Evolutionary conservation across 176 grass and related monocot species (phyloP).

Genomic region (Panicum miliaceum): DNA sequence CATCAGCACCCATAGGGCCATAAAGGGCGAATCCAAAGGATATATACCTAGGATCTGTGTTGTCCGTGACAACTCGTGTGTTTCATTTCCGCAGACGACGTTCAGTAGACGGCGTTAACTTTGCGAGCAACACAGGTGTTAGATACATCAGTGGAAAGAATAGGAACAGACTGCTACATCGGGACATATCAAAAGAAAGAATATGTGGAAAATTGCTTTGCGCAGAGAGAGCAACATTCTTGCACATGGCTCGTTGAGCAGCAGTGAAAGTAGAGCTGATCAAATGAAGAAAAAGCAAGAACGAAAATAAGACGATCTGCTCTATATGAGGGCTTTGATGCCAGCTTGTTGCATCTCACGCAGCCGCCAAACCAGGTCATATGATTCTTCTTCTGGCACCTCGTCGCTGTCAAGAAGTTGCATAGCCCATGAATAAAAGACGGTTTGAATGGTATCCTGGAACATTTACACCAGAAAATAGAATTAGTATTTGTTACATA

Average conservation of each 20-base stretch:
- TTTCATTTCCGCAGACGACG: neutral
- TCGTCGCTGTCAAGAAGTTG: constrained; percentile 75
- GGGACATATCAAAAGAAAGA: constrained; percentile 17
- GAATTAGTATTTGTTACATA: neutral
- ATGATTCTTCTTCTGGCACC: constrained; percentile 81
- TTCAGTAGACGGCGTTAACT: no score
- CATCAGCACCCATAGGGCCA: no score
- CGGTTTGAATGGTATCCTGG: constrained; percentile 84
- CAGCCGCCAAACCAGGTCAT: constrained; percentile 79
- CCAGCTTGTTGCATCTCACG: constrained; percentile 89
- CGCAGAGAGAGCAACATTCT: neutral
- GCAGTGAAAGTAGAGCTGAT: neutral
- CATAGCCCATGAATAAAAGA: constrained; percentile 91
- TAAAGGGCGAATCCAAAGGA: neutral
- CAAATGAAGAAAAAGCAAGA: neutral
- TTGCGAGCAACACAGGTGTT: neutral
- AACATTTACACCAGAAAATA: constrained; percentile 39
- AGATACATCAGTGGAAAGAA: constrained; percentile 4
- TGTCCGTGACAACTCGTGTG: neutral
- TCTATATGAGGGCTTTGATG: constrained; percentile 89
- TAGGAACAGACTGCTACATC: neutral
- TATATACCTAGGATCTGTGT: neutral
- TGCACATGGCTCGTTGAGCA: constrained; percentile 14
- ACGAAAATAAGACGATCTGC: neutral
- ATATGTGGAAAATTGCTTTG: constrained; percentile 45